Base-by-base conservation (phyloP, 305 asterid species). In the Rubia peregrina region DNA sequence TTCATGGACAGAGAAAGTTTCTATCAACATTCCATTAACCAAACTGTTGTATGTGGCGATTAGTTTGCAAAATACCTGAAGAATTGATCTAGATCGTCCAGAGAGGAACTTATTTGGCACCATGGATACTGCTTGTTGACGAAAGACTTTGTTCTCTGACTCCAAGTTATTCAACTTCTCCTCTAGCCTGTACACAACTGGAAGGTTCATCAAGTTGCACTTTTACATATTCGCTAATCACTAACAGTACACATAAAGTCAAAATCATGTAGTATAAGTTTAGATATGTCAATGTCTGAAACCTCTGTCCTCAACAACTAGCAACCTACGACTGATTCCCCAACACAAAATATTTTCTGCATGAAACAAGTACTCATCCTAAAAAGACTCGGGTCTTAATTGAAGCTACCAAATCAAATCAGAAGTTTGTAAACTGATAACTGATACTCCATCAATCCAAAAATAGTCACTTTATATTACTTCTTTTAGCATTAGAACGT, bases 131-230 rank as follows among this genome's bases (percentile, higher is more conserved):
- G 98, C 93, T 74, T 94, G 99, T 82, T 94, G 99, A 76, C 99
- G 98, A 78, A 94, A 86, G 85, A 94, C 97, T 89, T 94, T 91
- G 76, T 88, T 94, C 80, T 94, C 99, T 2, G 97, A 91, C 82
- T 94, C 99, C 67, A 88, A 79, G 77, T 94, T 91, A 76, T 77
- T 76, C 71, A 87, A 79, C 91, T 88, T 94, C 86, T 94, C 99
- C 83, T 94, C 99, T 63, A 85, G 87, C 88, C 99, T 94, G 83
- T 73, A 71, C 33, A 14, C 44, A 70, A 51, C 26, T 44, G 61
- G 71, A 69, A 53, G 38, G 42, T 62, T 62, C 65, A 61, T 21
- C 61, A 51, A 56, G 40, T 53, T 66, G 24, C 48, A 44, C 49
- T 63, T 40, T 13, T 5, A 3, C 3, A 33, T 30, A 65, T 36